phyloP scores from a whole-genome alignment of 352 stramenopile genomes.

The Phytopythium mirpurense region DNA sequence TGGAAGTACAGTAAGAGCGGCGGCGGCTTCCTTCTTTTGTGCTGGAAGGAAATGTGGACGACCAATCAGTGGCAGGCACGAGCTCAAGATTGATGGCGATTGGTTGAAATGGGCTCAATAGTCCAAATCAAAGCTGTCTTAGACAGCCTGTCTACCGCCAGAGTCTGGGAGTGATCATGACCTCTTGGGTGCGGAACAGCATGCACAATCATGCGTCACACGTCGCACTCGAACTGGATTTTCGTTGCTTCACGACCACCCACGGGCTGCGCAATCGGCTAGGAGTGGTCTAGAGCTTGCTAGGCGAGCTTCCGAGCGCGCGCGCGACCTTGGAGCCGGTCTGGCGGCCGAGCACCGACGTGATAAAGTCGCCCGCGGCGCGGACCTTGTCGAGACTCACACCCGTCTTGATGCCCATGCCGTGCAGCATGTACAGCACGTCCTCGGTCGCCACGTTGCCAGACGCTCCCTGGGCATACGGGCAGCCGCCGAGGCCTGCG shows the following conservation, averaged over 20 bases:
- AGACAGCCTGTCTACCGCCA: background rate
- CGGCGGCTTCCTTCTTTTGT: too few relatives aligned
- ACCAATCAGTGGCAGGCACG: too few relatives aligned
- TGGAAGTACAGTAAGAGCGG: too few relatives aligned
- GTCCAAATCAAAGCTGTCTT: too few relatives aligned
- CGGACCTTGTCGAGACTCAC: conserved; percentile 93
- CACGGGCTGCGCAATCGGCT: background rate
- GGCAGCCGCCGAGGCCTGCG: conserved; percentile 93
- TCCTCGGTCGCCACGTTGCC: conserved; percentile 98
- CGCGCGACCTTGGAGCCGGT: conserved; percentile 88
- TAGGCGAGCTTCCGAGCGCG: conserved; percentile 35
- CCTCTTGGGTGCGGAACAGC: conserved; percentile 1
- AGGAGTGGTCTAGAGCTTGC: conserved; percentile 1
- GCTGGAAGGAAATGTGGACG: too few relatives aligned
- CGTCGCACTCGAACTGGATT: conserved; percentile 3
- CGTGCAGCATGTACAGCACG: conserved; percentile 97
- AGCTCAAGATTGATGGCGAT: too few relatives aligned
- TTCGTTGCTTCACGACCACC: background rate
- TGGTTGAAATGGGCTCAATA: too few relatives aligned
- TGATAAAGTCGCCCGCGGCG: conserved; percentile 88
- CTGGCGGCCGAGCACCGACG: conserved; percentile 53
- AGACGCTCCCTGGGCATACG: conserved; percentile 94
- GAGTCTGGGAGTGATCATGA: background rate
- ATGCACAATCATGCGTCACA: conserved; percentile 6
- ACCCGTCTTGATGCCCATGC: conserved; percentile 92